Percentiles rank a stretch among this genome's conserved stretches.
Conservation (phyloP, 2,329 filamentous ascomycete species). For the Monilinia fructigena region DNA sequence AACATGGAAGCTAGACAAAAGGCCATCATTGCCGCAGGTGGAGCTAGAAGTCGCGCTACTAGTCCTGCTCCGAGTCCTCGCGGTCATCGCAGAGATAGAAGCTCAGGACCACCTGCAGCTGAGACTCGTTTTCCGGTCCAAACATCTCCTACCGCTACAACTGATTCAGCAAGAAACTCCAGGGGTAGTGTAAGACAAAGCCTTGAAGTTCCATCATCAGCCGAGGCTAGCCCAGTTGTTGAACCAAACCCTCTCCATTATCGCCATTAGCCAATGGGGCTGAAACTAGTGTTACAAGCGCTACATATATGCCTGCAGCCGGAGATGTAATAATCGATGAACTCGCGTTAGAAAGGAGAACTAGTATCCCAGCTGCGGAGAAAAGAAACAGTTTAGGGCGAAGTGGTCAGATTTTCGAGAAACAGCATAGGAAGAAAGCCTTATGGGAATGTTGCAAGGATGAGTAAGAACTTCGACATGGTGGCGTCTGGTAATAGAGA, state of each 20-base stretch:
- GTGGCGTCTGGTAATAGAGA: conserved; percentile 10
- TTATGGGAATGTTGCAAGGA: conserved; percentile 16
- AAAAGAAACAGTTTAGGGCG: conserved; percentile 66
- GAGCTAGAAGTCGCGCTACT: conserved; percentile 68
- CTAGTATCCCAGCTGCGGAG: conserved; percentile 43
- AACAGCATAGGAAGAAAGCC: conserved; percentile 18
- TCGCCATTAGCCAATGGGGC: conserved; percentile 35
- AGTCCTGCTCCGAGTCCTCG: conserved; percentile 65
- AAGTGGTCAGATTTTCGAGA: conserved; percentile 30
- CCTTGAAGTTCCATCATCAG: conserved; percentile 68
- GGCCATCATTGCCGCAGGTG: conserved; percentile 61
- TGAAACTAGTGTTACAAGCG: conserved; percentile 32
- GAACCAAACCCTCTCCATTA: conserved; percentile 27
- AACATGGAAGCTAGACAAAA: conserved; percentile 92
- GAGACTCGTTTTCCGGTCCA: conserved; percentile 84
- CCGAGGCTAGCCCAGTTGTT: conserved; percentile 30
- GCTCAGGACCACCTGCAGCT: conserved; percentile 64
- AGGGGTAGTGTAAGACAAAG: conserved; percentile 54
- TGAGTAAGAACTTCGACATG: conserved; percentile 18
- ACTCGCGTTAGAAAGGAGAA: conserved; percentile 26
- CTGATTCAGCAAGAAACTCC: conserved; percentile 43
- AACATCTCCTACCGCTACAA: conserved; percentile 58
- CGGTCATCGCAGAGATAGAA: conserved; percentile 76
- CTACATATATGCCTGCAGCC: conserved; percentile 38
- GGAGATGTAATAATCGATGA: conserved; percentile 31